A percentile compares a stretch with the other conserved stretches of the same genome.
phyloP scores from a whole-genome alignment of 2,329 filamentous ascomycete genomes.

The Talaromyces amestolkiae region DNA sequence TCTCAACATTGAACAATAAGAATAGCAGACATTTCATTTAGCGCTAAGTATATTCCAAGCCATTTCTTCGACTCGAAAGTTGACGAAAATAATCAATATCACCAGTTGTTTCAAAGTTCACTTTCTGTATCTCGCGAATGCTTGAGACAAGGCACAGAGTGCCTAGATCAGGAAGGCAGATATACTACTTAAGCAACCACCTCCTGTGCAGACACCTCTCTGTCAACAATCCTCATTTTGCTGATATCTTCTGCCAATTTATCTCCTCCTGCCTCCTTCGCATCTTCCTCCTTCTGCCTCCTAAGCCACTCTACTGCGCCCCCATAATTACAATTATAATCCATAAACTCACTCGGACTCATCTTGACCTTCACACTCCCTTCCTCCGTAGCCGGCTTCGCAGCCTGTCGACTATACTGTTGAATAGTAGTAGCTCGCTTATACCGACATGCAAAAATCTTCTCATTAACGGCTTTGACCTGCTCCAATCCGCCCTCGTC shows the following conservation, averaged over 20 bases:
- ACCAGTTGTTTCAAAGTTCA: too few relatives aligned
- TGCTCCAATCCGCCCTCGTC: neutral
- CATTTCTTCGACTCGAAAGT: too few relatives aligned
- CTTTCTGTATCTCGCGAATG: too few relatives aligned
- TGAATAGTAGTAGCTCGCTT: constrained; percentile 44
- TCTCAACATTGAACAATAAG: too few relatives aligned
- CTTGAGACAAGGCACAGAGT: too few relatives aligned
- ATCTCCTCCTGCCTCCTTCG: neutral
- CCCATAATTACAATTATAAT: constrained; percentile 23
- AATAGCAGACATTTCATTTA: too few relatives aligned
- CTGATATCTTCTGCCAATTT: neutral
- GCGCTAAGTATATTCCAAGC: too few relatives aligned
- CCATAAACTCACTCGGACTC: constrained; percentile 21
- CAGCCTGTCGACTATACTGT: constrained; percentile 44
- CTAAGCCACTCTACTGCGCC: constrained; percentile 20
- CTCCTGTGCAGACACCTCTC: neutral
- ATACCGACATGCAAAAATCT: constrained; percentile 27
- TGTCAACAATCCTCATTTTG: constrained; percentile 1
- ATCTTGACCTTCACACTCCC: constrained; percentile 23
- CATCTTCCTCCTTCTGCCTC: neutral
- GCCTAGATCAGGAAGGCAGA: too few relatives aligned
- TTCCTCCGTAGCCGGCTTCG: constrained; percentile 38
- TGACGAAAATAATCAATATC: too few relatives aligned
- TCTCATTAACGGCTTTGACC: constrained; percentile 2
- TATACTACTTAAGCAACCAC: neutral